Evolutionary conservation across 2,329 filamentous ascomycete genomes (phyloP).

Genomic region (Aspergillus candidus): DNA sequence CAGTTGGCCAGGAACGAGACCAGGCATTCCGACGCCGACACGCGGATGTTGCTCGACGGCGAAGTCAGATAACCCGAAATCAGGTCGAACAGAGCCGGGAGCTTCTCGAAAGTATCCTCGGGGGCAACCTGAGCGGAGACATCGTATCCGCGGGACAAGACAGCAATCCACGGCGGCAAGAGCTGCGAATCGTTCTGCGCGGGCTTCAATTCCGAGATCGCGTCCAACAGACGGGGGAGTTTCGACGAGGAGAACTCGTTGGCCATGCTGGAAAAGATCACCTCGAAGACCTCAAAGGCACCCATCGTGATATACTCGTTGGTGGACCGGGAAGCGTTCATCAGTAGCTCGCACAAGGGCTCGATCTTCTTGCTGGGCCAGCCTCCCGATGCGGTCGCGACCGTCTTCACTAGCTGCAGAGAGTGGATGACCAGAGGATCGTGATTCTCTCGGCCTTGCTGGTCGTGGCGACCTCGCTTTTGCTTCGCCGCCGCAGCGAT

Average conservation of each 20-base stretch:
- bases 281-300: slow-evolving; percentile 94
- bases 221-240: slow-evolving; percentile 79
- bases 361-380: slow-evolving; percentile 98
- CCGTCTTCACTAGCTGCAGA: slow-evolving; percentile 82
- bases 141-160: slow-evolving; percentile 89
- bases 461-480: slow-evolving; percentile 51
- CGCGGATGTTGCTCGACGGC: slow-evolving; percentile 82
- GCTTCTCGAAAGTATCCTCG: slow-evolving; percentile 83
- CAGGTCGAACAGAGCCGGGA: slow-evolving; percentile 77
- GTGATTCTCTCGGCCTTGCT: slow-evolving; percentile 49
- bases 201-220: slow-evolving; percentile 85
- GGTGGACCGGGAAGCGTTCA: slow-evolving; percentile 80
- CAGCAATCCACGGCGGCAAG: slow-evolving; percentile 92
- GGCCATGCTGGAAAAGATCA: slow-evolving; percentile 88
- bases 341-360: slow-evolving; percentile 76
- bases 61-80: slow-evolving; percentile 78
- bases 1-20: slow-evolving; percentile 91
- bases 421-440: slow-evolving; percentile 87
- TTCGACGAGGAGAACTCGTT: slow-evolving; percentile 85
- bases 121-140: slow-evolving; percentile 83
- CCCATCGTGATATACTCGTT: slow-evolving; percentile 97
- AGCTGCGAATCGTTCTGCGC: slow-evolving; percentile 91
- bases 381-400: slow-evolving; percentile 79
- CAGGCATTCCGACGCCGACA: slow-evolving; percentile 90
- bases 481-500: slow-evolving; percentile 62